Evolutionary conservation across 2,329 filamentous ascomycete species (phyloP).

Genomic region (Corniculantispora saksenae): DNA sequence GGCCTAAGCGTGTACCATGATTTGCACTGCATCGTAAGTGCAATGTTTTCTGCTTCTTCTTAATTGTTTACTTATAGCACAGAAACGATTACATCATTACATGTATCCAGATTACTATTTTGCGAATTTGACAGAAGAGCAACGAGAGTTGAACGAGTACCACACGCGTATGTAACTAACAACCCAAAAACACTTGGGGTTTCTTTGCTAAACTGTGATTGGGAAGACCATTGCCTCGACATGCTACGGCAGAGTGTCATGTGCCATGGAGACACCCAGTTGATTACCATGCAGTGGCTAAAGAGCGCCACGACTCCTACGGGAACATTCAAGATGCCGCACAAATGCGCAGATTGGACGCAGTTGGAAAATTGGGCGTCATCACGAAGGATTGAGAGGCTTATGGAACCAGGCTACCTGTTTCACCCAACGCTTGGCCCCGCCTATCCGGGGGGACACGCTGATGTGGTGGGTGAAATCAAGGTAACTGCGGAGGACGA

Average conservation of each 20-base stretch:
- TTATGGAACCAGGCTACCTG: too few relatives aligned
- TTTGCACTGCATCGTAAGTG: background rate
- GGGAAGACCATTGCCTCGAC: background rate
- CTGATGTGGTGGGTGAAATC: too few relatives aligned
- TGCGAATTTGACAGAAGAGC: background rate
- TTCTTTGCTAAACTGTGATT: too few relatives aligned
- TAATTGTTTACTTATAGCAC: background rate
- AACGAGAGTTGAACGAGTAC: background rate
- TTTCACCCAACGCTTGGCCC: too few relatives aligned
- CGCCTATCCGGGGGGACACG: too few relatives aligned
- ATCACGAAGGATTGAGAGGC: too few relatives aligned
- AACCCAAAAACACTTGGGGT: too few relatives aligned
- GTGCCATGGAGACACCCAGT: background rate
- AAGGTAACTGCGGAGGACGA: too few relatives aligned
- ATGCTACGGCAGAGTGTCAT: background rate
- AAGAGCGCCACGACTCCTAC: background rate
- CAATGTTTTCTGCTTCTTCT: background rate
- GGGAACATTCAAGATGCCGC: background rate
- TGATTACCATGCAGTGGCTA: background rate
- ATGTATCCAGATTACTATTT: background rate
- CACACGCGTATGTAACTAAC: background rate
- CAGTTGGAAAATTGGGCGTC: too few relatives aligned
- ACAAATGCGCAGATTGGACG: background rate
- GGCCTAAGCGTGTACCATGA: background rate
- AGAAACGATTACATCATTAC: background rate